Percentiles rank a stretch among this genome's conserved stretches.
These are phyloP conservation scores for Desmodesmus armatus DNA, from an alignment of 139 green algal species.

Conservation along the genomic window DNA sequence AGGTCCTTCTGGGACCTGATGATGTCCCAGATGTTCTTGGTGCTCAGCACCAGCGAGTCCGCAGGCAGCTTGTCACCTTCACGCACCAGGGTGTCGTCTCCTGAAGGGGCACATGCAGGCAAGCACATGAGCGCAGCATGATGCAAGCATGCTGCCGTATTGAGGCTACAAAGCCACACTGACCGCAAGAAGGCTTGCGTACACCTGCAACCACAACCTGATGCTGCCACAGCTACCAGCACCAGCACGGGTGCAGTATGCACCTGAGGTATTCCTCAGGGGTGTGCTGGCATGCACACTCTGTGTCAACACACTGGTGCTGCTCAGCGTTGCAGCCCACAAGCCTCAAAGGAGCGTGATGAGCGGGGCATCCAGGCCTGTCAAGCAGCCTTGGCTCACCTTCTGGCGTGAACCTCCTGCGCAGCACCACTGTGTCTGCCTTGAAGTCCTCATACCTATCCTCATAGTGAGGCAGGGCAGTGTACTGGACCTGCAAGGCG, in stretches of 20 bases:
- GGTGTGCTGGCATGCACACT: too few relatives aligned
- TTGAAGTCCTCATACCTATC: slow-evolving; percentile 93
- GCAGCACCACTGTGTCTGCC: slow-evolving; percentile 79
- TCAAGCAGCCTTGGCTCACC: slow-evolving; percentile 50
- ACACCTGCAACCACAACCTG: too few relatives aligned
- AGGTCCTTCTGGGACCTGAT: slow-evolving; percentile 96
- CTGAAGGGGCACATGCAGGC: slow-evolving; percentile 58
- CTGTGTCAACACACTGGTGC: too few relatives aligned
- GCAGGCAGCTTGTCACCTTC: slow-evolving; percentile 66
- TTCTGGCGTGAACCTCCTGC: slow-evolving; percentile 79
- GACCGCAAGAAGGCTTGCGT: too few relatives aligned
- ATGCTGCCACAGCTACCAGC: too few relatives aligned
- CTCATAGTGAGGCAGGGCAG: slow-evolving; percentile 93
- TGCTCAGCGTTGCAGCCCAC: too few relatives aligned
- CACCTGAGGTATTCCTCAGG: too few relatives aligned
- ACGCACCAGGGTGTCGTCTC: slow-evolving; percentile 69
- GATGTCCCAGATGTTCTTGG: slow-evolving; percentile 89
- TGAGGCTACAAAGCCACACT: too few relatives aligned
- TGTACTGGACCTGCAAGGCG: slow-evolving; percentile 79
- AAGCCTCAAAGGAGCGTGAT: neutral
- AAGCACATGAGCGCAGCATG: neutral
- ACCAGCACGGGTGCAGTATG: too few relatives aligned
- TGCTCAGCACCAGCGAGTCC: slow-evolving; percentile 82
- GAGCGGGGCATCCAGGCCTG: neutral
- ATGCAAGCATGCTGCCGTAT: too few relatives aligned